Evolutionary conservation across 2,329 filamentous ascomycete species (phyloP).

Genomic region (Neoascochyta sp.): DNA sequence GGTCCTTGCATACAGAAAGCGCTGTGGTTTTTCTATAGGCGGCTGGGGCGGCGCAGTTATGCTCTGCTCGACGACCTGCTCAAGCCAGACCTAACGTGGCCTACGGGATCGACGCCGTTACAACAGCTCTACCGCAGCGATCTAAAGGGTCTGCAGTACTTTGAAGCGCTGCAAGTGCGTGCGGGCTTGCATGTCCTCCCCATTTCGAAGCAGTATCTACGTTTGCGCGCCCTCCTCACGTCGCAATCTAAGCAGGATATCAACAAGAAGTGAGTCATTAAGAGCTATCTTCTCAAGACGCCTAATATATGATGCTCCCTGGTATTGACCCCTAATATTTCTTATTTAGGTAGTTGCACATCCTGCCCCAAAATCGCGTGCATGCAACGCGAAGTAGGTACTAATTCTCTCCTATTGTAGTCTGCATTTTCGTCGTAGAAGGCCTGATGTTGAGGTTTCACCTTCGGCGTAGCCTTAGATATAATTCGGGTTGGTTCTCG

Average conservation of each 20-base stretch:
- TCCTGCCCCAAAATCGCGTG: conserved; percentile 1
- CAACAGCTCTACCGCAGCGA: conserved; percentile 38
- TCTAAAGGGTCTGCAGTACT: conserved; percentile 26
- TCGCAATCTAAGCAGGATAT: conserved; percentile 20
- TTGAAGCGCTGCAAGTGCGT: conserved; percentile 23
- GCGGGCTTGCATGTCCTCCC: conserved; percentile 17
- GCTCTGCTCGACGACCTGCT: conserved; percentile 38
- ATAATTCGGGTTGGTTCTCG: too few species aligned
- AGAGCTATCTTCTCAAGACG: conserved; percentile 26
- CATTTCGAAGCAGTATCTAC: conserved; percentile 31
- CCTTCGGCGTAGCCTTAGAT: too few species aligned
- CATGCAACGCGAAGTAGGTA: conserved; percentile 1
- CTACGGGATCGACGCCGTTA: conserved; percentile 17
- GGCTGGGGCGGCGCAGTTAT: conserved; percentile 52
- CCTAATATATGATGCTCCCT: too few species aligned
- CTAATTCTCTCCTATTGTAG: conserved; percentile 2
- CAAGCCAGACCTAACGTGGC: conserved; percentile 16
- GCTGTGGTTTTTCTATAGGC: conserved; percentile 55
- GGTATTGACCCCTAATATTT: too few species aligned
- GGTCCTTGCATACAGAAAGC: conserved; percentile 50
- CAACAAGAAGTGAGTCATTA: conserved; percentile 22
- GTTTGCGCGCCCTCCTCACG: conserved; percentile 26
- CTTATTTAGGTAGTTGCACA: too few species aligned
- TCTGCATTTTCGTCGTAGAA: too few species aligned
- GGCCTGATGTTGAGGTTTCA: too few species aligned